A percentile compares a stretch with the other conserved stretches of the same genome.
Evolutionary conservation across 2,329 filamentous ascomycete genomes (phyloP).

Genomic region (Atkinsonella hypoxylon): DNA sequence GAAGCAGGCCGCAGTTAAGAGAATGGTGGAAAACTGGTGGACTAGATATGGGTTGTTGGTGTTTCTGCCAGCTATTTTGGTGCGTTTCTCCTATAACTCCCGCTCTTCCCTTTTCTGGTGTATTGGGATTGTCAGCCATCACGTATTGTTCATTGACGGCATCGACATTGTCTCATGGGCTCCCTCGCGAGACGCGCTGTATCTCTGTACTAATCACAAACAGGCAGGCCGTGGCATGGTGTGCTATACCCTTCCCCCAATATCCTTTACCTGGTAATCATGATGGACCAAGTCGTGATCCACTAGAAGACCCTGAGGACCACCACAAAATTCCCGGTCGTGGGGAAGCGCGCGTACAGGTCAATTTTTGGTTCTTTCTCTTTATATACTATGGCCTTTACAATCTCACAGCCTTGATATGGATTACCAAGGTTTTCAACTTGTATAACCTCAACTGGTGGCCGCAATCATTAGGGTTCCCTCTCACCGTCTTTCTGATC

Average conservation of each 20-base stretch:
- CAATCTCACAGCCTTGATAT: constrained; percentile 53
- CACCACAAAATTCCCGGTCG: constrained; percentile 41
- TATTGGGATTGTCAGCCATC: background rate
- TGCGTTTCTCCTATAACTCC: constrained; percentile 21
- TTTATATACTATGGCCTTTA: constrained; percentile 60
- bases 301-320: constrained; percentile 7
- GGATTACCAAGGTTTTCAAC: constrained; percentile 63
- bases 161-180: background rate
- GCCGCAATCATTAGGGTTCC: constrained; percentile 52
- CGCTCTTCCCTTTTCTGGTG: background rate
- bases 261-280: constrained; percentile 40
- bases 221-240: constrained; percentile 48
- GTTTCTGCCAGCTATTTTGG: constrained; percentile 47
- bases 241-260: constrained; percentile 52
- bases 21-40: constrained; percentile 51
- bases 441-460: constrained; percentile 62
- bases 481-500: constrained; percentile 49
- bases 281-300: constrained; percentile 17
- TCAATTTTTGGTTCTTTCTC: constrained; percentile 63
- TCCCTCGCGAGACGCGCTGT: background rate
- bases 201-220: background rate
- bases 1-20: constrained; percentile 43
- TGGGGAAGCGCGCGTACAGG: constrained; percentile 48
- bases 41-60: constrained; percentile 49
- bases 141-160: background rate